Evolutionary conservation across 345 rosid genomes (phyloP).

Genomic region (Eucalyptus melliodora): DNA sequence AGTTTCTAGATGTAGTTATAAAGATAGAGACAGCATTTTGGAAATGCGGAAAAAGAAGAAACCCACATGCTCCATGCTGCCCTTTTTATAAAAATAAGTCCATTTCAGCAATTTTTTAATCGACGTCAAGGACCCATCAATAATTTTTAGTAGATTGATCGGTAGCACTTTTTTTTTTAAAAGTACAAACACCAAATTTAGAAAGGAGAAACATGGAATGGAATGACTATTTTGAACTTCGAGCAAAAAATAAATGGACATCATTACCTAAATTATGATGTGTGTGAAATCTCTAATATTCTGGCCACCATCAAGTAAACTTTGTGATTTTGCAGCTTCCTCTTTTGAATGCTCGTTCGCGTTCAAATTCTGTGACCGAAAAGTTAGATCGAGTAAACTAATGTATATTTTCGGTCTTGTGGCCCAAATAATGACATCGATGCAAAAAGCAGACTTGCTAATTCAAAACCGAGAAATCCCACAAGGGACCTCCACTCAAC

Average conservation of each 20-base stretch:
- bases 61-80: not conserved
- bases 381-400: not conserved
- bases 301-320: not conserved
- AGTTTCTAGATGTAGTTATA: not conserved
- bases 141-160: not conserved
- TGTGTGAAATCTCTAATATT: not conserved
- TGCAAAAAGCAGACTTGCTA: not conserved
- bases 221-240: not conserved
- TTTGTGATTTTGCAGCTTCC: not conserved
- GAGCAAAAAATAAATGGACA: not conserved
- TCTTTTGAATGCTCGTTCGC: not conserved
- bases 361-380: not conserved
- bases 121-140: not conserved
- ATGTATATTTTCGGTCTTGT: not conserved
- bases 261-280: not conserved
- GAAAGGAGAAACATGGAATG: not conserved
- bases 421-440: not conserved
- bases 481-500: not conserved
- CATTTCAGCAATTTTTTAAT: not conserved
- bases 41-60: too few species aligned
- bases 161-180: not conserved
- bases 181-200: not conserved
- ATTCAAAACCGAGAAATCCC: not conserved
- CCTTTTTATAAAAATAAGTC: not conserved
- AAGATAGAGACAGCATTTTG: not conserved